phyloP scores from a whole-genome alignment of 2,329 filamentous ascomycete species.

The Trematosphaeria pertusa region DNA sequence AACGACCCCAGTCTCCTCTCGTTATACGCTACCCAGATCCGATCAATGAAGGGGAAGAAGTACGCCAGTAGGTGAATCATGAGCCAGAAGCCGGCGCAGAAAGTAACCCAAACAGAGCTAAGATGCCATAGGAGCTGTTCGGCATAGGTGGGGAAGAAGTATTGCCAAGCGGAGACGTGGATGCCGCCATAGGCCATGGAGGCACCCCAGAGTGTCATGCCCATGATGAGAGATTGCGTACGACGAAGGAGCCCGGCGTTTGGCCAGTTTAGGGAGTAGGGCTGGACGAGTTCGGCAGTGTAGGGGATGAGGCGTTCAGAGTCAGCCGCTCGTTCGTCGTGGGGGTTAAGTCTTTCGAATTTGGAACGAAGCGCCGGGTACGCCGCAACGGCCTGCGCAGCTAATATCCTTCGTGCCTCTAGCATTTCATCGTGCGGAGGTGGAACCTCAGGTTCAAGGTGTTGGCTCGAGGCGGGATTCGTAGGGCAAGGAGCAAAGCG shows the following conservation, averaged over 20 bases:
- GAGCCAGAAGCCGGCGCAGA: conserved; percentile 27
- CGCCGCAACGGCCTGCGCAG: not conserved
- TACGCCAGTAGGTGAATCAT: conserved; percentile 20
- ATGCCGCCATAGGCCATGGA: conserved; percentile 28
- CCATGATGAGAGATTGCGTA: conserved; percentile 18
- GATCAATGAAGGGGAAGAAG: conserved; percentile 15
- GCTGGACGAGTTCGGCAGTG: conserved; percentile 12
- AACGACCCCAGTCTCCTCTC: conserved; percentile 10
- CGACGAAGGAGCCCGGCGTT: conserved; percentile 24
- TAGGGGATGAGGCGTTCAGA: no score
- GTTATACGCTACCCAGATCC: conserved; percentile 19
- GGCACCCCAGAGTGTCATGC: conserved; percentile 25
- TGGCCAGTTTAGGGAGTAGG: conserved; percentile 24
- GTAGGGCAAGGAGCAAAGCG: not conserved
- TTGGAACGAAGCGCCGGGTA: conserved; percentile 3
- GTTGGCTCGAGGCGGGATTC: not conserved
- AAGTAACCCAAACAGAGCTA: conserved; percentile 23
- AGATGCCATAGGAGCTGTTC: conserved; percentile 28
- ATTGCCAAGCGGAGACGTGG: conserved; percentile 28
- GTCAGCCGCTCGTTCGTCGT: no score
- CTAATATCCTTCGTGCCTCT: not conserved
- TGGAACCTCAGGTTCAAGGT: not conserved
- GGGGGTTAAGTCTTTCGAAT: no score
- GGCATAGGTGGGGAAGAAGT: conserved; percentile 21
- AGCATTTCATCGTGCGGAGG: not conserved